phyloP scores from a whole-genome alignment of 78 protist species.

The Pigoraptor vietnamica region DNA sequence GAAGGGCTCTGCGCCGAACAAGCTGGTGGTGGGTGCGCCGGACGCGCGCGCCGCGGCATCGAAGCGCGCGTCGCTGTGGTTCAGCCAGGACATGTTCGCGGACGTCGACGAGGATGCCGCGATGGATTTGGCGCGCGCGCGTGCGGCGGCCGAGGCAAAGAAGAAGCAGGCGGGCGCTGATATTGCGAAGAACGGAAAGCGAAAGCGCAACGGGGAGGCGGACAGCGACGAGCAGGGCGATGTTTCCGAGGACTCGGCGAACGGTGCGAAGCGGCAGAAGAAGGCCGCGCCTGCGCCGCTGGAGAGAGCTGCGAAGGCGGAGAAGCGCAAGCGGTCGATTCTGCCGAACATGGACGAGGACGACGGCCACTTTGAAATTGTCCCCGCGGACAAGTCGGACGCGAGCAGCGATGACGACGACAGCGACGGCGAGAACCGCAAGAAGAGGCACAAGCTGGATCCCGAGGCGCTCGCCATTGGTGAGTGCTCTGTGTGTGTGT shows the following conservation, averaged over 20 bases:
- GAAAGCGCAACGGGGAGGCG: not conserved
- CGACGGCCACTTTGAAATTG: slow-evolving; percentile 9
- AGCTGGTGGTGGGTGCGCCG: not conserved
- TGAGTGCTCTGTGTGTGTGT: not conserved
- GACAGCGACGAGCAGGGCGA: not conserved
- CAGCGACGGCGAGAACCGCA: slow-evolving; percentile 10
- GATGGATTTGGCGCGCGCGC: not conserved
- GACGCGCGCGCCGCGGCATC: not conserved
- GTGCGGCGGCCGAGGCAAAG: not conserved
- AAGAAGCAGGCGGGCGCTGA: not conserved
- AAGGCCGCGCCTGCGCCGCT: not conserved
- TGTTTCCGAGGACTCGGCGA: not conserved
- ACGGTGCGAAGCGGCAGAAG: not conserved
- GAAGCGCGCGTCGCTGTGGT: not conserved
- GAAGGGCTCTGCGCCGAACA: not conserved
- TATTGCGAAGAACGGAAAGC: not conserved
- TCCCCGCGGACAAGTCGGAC: not conserved
- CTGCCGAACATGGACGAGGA: not conserved
- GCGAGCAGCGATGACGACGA: not conserved
- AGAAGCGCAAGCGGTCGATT: not conserved
- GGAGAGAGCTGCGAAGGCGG: not conserved
- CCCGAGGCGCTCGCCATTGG: not conserved
- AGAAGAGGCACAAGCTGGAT: not conserved
- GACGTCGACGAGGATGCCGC: not conserved
- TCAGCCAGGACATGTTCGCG: not conserved